These are phyloP conservation scores for Trametes pubescens DNA, from an alignment of 1,284 basidiomycete species.

Conservation along the genomic window DNA sequence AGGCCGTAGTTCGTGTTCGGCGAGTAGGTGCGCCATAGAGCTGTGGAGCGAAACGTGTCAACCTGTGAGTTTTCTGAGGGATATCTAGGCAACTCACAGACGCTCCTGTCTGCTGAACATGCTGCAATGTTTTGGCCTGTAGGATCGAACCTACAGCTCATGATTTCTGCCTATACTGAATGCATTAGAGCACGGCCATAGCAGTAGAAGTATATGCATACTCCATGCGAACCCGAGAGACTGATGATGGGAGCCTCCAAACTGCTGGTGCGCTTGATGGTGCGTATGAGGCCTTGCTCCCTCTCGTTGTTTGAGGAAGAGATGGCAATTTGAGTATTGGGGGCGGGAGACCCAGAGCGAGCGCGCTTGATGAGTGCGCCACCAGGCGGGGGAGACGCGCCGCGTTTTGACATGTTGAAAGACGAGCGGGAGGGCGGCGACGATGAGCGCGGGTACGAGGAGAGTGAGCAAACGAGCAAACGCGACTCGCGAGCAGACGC, in stretches of 20 bases:
- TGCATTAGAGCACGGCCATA: background rate
- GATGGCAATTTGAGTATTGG: constrained; percentile 72
- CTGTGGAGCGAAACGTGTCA: constrained; percentile 45
- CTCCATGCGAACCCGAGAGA: constrained; percentile 78
- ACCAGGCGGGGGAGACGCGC: constrained; percentile 60
- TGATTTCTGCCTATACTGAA: constrained; percentile 68
- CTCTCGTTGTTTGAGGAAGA: constrained; percentile 75
- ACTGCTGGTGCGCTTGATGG: constrained; percentile 80
- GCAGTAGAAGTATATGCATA: constrained; percentile 42
- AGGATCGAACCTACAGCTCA: constrained; percentile 83
- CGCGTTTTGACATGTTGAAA: constrained; percentile 70
- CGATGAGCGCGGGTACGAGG: constrained; percentile 16
- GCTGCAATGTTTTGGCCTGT: constrained; percentile 86
- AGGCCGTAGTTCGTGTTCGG: constrained; percentile 87
- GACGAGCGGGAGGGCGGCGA: constrained; percentile 11
- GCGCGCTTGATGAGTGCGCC: constrained; percentile 72
- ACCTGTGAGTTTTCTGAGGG: background rate
- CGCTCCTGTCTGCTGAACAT: constrained; percentile 80
- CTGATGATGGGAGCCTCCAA: constrained; percentile 85
- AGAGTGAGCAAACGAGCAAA: constrained; percentile 6
- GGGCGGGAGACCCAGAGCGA: constrained; percentile 62
- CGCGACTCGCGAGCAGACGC: constrained; percentile 17
- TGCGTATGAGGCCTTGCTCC: constrained; percentile 77
- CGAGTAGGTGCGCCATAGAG: constrained; percentile 82
- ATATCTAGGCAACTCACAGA: constrained; percentile 61